phyloP scores from a whole-genome alignment of 768 basidiomycete species.

The Asterophora parasitica region DNA sequence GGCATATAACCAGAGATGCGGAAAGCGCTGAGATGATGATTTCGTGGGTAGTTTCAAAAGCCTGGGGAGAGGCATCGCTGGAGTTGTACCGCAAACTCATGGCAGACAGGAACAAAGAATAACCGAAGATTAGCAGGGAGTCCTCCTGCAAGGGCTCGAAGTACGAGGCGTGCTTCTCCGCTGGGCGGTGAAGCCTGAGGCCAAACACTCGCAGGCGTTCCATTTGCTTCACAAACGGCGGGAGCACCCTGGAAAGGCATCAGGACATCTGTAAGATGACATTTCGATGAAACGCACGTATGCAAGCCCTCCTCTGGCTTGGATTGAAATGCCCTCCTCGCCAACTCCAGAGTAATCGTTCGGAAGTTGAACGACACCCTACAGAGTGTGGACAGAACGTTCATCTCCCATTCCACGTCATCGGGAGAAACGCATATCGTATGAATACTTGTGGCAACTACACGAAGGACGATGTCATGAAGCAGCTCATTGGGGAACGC shows the following conservation, averaged over 20 bases:
- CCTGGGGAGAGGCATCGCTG: constrained; percentile 13
- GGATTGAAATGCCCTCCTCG: constrained; percentile 27
- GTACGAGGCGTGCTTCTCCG: constrained; percentile 14
- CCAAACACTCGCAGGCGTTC: constrained; percentile 21
- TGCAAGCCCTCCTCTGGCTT: not conserved
- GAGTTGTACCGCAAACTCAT: constrained; percentile 23
- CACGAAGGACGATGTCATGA: constrained; percentile 28
- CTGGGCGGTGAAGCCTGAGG: constrained; percentile 19
- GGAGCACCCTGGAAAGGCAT: constrained; percentile 8
- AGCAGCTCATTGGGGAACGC: constrained; percentile 34
- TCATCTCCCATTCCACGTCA: constrained; percentile 30
- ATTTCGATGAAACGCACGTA: constrained; percentile 12
- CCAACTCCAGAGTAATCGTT: constrained; percentile 30
- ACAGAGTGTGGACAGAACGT: constrained; percentile 26
- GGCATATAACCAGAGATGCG: constrained; percentile 22
- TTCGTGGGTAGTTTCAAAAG: constrained; percentile 23
- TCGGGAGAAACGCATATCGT: constrained; percentile 26
- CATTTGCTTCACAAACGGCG: constrained; percentile 7
- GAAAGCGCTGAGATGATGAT: constrained; percentile 23
- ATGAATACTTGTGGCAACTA: constrained; percentile 29
- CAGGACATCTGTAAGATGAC: not conserved
- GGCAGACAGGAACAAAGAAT: constrained; percentile 27
- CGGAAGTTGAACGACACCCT: constrained; percentile 30
- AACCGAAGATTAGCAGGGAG: constrained; percentile 25
- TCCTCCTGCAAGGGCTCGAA: constrained; percentile 22